Evolutionary conservation across 345 rosid species (phyloP).

Genomic region (Citrus australasica): DNA sequence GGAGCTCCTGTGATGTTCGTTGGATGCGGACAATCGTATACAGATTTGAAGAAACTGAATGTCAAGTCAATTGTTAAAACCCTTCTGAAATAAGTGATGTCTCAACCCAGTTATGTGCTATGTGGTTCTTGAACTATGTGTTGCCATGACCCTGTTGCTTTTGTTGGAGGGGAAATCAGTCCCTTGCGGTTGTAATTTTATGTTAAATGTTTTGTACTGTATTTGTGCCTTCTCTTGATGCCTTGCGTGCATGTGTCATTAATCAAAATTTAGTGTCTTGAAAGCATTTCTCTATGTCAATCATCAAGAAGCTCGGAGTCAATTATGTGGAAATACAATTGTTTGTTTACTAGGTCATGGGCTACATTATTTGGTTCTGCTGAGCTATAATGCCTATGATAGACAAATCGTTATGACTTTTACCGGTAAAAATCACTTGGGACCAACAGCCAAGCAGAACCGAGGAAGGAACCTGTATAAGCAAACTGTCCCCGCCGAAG

Average conservation of each 20-base stretch:
- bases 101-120: neutral
- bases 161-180: conserved; percentile 11
- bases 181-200: conserved; percentile 9
- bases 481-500: conserved; percentile 22
- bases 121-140: conserved; percentile 1
- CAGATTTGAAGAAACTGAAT: conserved; percentile 90
- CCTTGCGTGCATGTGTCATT: neutral
- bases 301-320: conserved; percentile 28
- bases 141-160: neutral
- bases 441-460: conserved; percentile 46
- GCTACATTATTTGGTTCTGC: conserved; percentile 33
- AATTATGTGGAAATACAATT: conserved; percentile 25
- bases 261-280: neutral
- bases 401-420: neutral
- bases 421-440: conserved; percentile 3
- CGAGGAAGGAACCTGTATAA: conserved; percentile 24
- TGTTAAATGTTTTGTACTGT: neutral
- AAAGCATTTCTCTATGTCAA: no score
- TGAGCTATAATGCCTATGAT: conserved; percentile 33
- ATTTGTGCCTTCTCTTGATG: neutral
- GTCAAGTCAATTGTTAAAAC: conserved; percentile 89
- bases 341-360: conserved; percentile 16
- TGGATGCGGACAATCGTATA: conserved; percentile 97
- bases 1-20: conserved; percentile 99
- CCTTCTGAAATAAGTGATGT: conserved; percentile 66